phyloP scores from a whole-genome alignment of 805 yeast species.

The Metschnikowia arizonensis region DNA sequence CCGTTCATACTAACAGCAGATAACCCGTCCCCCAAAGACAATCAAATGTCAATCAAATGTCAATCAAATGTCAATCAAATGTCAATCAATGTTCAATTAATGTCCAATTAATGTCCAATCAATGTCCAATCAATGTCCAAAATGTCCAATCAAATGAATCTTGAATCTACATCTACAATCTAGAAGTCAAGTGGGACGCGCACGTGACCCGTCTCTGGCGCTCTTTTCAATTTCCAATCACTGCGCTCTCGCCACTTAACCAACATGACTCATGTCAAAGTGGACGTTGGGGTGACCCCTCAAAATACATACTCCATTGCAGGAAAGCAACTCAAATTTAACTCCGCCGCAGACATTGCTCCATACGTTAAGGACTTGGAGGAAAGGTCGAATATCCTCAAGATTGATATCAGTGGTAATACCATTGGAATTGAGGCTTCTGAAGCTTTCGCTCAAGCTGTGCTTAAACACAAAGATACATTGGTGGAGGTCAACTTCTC shows the following conservation, averaged over 20 bases:
- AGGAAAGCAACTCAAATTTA: conserved; percentile 73
- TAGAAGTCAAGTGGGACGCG: no score
- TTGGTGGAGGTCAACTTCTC: conserved; percentile 75
- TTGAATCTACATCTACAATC: no score
- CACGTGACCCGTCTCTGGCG: conserved; percentile 2
- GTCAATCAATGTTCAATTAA: no score
- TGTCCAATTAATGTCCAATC: no score
- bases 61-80: no score
- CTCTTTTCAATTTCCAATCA: no score
- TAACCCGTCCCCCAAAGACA: no score
- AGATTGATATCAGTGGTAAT: conserved; percentile 84
- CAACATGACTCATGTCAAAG: conserved; percentile 24
- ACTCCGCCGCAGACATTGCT: conserved; percentile 65
- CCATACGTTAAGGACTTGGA: conserved; percentile 61
- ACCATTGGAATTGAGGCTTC: conserved; percentile 93
- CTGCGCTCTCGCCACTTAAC: not conserved
- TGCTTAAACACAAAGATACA: conserved; percentile 42
- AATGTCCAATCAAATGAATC: no score
- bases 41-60: no score
- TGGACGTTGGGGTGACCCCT: conserved; percentile 37
- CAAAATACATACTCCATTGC: conserved; percentile 56
- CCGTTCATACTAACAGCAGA: no score
- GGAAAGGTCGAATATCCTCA: conserved; percentile 35
- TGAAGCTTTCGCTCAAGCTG: conserved; percentile 56
- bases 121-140: no score